Base-by-base conservation (phyloP, 2,329 filamentous ascomycete genomes). In the Rhinocladiella mackenziei region DNA sequence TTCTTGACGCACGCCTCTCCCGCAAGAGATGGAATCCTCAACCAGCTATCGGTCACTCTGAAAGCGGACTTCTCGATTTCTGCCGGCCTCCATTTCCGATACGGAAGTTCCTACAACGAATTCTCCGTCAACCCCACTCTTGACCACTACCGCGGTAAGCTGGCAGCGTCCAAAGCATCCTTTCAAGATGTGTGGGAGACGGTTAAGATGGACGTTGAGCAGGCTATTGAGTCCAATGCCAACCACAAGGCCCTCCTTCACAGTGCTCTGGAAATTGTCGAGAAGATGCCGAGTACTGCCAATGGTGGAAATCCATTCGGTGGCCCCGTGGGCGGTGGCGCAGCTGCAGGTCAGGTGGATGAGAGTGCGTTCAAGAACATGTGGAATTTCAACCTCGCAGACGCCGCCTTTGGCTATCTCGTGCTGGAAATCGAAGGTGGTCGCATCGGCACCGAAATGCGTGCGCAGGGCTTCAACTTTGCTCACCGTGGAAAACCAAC, bases 121-220 rank as follows among this genome's bases (percentile, higher is more conserved):
- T 98, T 98, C 70, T 96, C 89, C 54, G 92, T 98, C 62, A 98
- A 98, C 66, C 94, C 92, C 2, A 96, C 91, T 0, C 75, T 98
- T 43, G 92, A 98, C 60, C 92, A 98, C 69, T 98, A 98, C 69
- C 88, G 94, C 48, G 94, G 92, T 63, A 98, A 98, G 76, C 81
- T 98, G 42, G 91, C 92, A 39, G 92, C 92, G 9, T 97, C 91
- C 37, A 97, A 96, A 70, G 91, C 92, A 1, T 97, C 92, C 0
- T 98, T 98, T 74, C 95, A 94, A 64, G 92, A 98, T 65, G 92
- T 98, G 5, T 98, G 92, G 92, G 92, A 98, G 67, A 98, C 92
- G 1, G 92, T 98, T 59, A 95, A 94, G 71, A 77, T 82, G 37
- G 92, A 98, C 66, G 92, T 98, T 10, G 88, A 96, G 71, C 86